Evolutionary conservation across 345 rosid species (phyloP), one percentile per base, ranked within the genome.

Genomic region (Hibiscus tridactylites): DNA sequence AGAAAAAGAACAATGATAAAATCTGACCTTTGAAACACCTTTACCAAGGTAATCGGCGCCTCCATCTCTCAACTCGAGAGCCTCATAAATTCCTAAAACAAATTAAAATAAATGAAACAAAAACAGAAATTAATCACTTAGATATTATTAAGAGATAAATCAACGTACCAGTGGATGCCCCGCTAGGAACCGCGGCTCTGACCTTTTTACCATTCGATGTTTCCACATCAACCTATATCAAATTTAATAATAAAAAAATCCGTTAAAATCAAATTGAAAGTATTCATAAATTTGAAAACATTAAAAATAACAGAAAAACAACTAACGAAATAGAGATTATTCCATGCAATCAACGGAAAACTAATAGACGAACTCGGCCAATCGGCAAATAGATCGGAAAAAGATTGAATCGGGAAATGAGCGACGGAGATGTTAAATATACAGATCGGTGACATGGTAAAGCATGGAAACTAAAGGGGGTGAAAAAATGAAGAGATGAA

Each of bases 131-230:
- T 12, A 50, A 63, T 26, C 16, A 31, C 17, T 16, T 24, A 21
- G n/a, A 28, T 57, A 57, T 28, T 54, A 15, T 19, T 53, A 71
- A n/a, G 47, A 5, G 19, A 52, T 1, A 8, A 9, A 35, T 39
- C 2, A 49, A 73, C 76, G 61, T 86, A 93, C 98, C 98, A 19
- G 97, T 91, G 73, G 98, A 93, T 76, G 98, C 98, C 62, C 97
- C 98, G 72, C 98, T 93, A 0, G 98, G 97, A 53, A 94, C 98
- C 4, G 97, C 97, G 28, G 97, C 98, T 74, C 95, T 86, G 3
- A 79, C 86, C 58, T 81, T 74, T 62, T 71, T 68, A 29, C 88
- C 95, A 58, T 79, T 83, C 3, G 91, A 86, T 64, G 87, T 83
- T 28, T 63, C 71, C 15, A 94, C 73, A 71, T 94, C 98, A 28